A percentile compares a stretch with the other conserved stretches of the same genome.
Evolutionary conservation across 352 stramenopile genomes (phyloP).

Genomic region (Phytophthora pinifolia): DNA sequence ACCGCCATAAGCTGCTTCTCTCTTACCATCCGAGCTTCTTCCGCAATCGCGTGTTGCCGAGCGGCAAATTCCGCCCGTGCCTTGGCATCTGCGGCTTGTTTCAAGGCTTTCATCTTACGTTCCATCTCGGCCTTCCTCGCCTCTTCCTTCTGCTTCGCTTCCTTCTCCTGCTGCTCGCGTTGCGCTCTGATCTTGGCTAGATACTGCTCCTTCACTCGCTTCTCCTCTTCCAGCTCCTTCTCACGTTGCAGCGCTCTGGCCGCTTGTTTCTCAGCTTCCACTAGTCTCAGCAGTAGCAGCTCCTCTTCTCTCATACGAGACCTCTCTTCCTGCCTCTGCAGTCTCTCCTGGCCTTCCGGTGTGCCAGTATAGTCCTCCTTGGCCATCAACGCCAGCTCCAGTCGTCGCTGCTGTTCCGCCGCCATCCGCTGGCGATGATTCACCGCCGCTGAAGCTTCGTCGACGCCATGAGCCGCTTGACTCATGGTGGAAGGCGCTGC

Average conservation of each 20-base stretch:
- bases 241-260: constrained; percentile 30
- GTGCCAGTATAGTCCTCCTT: constrained; percentile 66
- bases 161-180: constrained; percentile 40
- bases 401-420: constrained; percentile 47
- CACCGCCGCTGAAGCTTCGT: constrained; percentile 58
- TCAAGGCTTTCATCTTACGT: constrained; percentile 58
- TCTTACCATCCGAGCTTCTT: constrained; percentile 35
- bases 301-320: constrained; percentile 67
- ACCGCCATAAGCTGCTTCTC: constrained; percentile 40
- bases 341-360: constrained; percentile 44
- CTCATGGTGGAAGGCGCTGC: constrained; percentile 4
- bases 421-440: constrained; percentile 63
- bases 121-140: constrained; percentile 44
- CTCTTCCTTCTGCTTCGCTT: constrained; percentile 48
- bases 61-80: constrained; percentile 48
- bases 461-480: not conserved
- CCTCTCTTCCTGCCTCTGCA: constrained; percentile 51
- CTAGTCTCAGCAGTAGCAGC: constrained; percentile 37
- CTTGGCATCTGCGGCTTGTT: constrained; percentile 60
- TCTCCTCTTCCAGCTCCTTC: constrained; percentile 49
- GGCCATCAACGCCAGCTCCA: constrained; percentile 49
- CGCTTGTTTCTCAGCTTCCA: constrained; percentile 41
- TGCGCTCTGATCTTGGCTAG: constrained; percentile 47
- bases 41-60: constrained; percentile 38
- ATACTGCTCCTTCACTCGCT: constrained; percentile 48